Percentiles rank a stretch among this genome's conserved stretches.
Conservation (phyloP, 371 early-diverging fungal genomes). For the Mortierella sp. region DNA sequence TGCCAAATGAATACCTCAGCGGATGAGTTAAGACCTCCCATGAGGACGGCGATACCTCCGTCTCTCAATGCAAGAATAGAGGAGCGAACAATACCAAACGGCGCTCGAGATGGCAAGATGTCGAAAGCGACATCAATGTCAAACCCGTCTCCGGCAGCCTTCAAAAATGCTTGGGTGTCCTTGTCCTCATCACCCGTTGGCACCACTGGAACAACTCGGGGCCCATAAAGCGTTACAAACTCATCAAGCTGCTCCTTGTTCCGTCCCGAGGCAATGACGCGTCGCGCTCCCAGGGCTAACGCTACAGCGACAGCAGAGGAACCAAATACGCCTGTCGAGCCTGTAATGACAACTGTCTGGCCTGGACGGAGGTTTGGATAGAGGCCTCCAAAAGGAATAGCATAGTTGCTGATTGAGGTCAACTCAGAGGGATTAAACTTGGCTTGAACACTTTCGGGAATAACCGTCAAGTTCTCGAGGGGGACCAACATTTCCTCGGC, state of each 20-base stretch:
- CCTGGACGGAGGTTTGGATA: conserved; percentile 27
- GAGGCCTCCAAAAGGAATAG: conserved; percentile 27
- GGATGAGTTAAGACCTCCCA: conserved; percentile 22
- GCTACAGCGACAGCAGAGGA: conserved; percentile 23
- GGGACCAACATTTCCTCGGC: conserved; percentile 34
- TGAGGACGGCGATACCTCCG: conserved; percentile 25
- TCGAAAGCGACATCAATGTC: conserved; percentile 33
- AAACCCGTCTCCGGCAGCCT: conserved; percentile 26
- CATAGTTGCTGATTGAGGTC: conserved; percentile 22
- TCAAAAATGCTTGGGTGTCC: conserved; percentile 16
- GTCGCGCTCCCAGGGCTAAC: conserved; percentile 33
- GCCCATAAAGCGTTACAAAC: conserved; percentile 17
- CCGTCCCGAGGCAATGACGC: conserved; percentile 29
- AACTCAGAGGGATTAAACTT: conserved; percentile 16
- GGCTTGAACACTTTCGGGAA: conserved; percentile 22
- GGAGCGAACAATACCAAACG: conserved; percentile 15
- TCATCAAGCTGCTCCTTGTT: conserved; percentile 21
- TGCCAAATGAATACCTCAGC: too few species aligned
- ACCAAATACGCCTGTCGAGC: conserved; percentile 39
- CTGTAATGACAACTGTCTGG: conserved; percentile 31
- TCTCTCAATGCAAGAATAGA: conserved; percentile 20
- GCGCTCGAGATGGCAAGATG: conserved; percentile 21
- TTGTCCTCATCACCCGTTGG: conserved; percentile 21
- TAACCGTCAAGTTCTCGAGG: conserved; percentile 28
- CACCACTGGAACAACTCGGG: conserved; percentile 28